phyloP scores from a whole-genome alignment of 495 filamentous ascomycete genomes.

The Neurospora cerealis region DNA sequence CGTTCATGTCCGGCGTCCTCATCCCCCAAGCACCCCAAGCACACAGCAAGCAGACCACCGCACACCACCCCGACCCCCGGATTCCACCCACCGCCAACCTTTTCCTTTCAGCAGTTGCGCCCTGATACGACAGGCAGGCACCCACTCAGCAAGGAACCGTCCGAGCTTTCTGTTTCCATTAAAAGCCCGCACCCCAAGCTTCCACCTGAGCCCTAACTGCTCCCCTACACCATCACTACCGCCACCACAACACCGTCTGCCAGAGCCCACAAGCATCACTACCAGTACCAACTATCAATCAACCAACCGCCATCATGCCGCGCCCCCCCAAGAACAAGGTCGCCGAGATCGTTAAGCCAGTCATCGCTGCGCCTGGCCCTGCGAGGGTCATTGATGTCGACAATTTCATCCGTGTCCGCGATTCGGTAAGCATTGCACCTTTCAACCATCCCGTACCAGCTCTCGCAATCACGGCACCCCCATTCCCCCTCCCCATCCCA shows the following conservation, averaged over 20 bases:
- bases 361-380: constrained; percentile 16
- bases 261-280: constrained; percentile 12
- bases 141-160: neutral
- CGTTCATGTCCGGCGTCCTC: constrained; percentile 19
- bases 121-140: constrained; percentile 2
- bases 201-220: neutral
- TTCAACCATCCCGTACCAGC: constrained; percentile 7
- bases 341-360: constrained; percentile 32
- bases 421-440: constrained; percentile 33
- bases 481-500: neutral
- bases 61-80: neutral
- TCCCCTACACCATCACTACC: constrained; percentile 15
- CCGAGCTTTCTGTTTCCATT: neutral
- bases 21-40: neutral
- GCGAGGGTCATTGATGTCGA: constrained; percentile 34
- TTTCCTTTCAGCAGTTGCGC: constrained; percentile 11
- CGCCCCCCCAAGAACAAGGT: constrained; percentile 28
- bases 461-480: neutral
- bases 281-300: constrained; percentile 5
- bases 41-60: neutral
- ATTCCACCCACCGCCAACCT: neutral
- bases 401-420: constrained; percentile 39
- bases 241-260: constrained; percentile 9
- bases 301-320: constrained; percentile 20
- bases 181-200: neutral